phyloP scores from a whole-genome alignment of 192 early-diverging fungal species.

The Blastocladiella britannica region DNA sequence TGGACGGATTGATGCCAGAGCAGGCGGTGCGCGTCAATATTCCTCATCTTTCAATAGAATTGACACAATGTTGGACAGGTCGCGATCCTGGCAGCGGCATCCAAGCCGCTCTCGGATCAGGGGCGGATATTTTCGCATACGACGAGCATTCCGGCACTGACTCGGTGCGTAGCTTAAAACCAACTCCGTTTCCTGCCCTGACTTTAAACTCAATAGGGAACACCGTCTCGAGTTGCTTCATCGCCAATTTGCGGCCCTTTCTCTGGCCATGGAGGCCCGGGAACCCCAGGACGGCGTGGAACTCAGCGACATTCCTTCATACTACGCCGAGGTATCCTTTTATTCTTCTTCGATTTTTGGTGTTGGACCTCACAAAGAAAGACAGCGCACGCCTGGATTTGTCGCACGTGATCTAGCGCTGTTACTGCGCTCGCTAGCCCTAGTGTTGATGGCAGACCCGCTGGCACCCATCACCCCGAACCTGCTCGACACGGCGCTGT shows the following conservation, averaged over 20 bases:
- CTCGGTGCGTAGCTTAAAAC: no score
- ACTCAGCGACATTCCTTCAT: not conserved
- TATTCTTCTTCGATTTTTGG: no score
- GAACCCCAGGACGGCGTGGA: not conserved
- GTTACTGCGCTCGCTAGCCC: conserved; percentile 15
- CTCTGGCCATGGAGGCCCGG: no score
- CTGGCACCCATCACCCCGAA: conserved; percentile 20
- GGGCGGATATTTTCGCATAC: not conserved
- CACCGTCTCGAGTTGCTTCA: no score
- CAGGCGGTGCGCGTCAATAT: not conserved
- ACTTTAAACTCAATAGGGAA: no score
- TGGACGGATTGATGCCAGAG: not conserved
- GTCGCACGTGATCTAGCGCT: conserved; percentile 26
- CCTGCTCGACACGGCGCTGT: conserved; percentile 24
- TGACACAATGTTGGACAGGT: no score
- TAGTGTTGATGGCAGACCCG: conserved; percentile 7
- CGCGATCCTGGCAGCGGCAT: no score
- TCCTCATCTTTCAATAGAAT: not conserved
- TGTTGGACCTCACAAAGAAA: no score
- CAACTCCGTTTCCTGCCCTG: no score
- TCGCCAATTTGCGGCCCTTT: no score
- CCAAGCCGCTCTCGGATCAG: no score
- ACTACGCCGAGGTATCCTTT: no score
- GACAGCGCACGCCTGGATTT: conserved; percentile 36
- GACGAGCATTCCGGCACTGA: not conserved